Evolutionary conservation across 495 filamentous ascomycete species (phyloP).

Genomic region (Aspergillus incahuasiensis): DNA sequence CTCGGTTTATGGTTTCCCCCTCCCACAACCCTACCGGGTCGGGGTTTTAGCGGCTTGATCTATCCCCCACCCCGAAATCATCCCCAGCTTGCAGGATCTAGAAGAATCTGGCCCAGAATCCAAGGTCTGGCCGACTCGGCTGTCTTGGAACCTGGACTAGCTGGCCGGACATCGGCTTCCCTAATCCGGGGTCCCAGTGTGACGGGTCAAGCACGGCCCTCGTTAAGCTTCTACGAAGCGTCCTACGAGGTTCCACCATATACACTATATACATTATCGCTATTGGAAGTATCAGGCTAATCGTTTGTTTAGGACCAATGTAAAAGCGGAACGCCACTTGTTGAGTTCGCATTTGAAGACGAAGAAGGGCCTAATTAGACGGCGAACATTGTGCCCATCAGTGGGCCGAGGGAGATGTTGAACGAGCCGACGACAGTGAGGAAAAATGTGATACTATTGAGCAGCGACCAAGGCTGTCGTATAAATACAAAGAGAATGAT

Average conservation of each 20-base stretch:
- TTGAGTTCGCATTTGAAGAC: conserved; percentile 44
- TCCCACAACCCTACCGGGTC: neutral
- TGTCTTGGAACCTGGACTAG: too few relatives aligned
- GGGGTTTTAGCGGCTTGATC: neutral
- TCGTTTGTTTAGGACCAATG: conserved; percentile 46
- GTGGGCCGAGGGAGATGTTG: neutral
- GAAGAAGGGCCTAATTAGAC: conserved; percentile 5
- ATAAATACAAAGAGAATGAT: neutral
- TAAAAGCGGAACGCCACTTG: conserved; percentile 54
- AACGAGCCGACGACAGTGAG: conserved; percentile 5
- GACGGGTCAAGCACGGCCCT: too few relatives aligned
- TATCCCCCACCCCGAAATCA: too few relatives aligned
- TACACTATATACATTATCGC: neutral
- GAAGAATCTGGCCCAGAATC: too few relatives aligned
- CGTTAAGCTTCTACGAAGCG: neutral
- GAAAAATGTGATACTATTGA: neutral
- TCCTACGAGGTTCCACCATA: too few relatives aligned
- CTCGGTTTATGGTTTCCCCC: neutral
- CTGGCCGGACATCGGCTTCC: too few relatives aligned
- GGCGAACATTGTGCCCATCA: conserved; percentile 7
- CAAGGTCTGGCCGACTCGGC: too few relatives aligned
- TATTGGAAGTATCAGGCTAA: conserved; percentile 24
- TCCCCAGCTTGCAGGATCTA: too few relatives aligned
- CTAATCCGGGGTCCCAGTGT: too few relatives aligned
- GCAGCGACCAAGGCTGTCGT: neutral